These are phyloP conservation scores for Persicaria tinctoria DNA, from an alignment of 148 eudicot genomes.

Conservation along the genomic window DNA sequence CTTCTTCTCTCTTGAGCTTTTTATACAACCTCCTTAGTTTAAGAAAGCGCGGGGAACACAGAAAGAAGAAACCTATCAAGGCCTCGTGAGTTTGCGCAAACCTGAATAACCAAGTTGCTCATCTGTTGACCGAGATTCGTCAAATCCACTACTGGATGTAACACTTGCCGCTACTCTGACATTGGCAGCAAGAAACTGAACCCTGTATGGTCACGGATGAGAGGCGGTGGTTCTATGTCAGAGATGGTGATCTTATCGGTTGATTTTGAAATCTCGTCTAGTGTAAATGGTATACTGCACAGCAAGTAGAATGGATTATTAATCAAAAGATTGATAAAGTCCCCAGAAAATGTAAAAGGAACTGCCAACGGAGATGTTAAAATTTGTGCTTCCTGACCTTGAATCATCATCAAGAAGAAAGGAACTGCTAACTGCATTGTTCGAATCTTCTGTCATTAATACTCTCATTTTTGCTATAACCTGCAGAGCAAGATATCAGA, in stretches of 20 bases:
- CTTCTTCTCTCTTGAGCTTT: constrained; percentile 2
- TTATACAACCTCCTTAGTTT: not conserved
- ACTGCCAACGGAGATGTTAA: constrained; percentile 63
- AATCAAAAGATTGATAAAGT: not conserved
- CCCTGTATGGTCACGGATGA: constrained; percentile 72
- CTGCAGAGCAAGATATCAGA: constrained; percentile 22
- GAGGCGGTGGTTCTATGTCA: constrained; percentile 76
- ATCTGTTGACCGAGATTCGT: not conserved
- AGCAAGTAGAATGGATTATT: not conserved
- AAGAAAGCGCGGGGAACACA: not conserved
- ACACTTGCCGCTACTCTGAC: constrained; percentile 4
- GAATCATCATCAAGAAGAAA: constrained; percentile 88
- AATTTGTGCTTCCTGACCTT: constrained; percentile 55
- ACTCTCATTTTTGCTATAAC: constrained; percentile 80
- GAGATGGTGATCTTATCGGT: constrained; percentile 59
- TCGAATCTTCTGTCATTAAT: constrained; percentile 79
- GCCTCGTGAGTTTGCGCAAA: not conserved
- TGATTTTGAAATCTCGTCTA: constrained; percentile 73
- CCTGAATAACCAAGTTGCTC: too few species aligned
- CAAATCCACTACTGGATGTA: not conserved
- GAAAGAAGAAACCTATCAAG: not conserved
- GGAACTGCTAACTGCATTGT: constrained; percentile 73
- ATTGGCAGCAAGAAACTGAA: constrained; percentile 51
- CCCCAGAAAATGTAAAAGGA: constrained; percentile 20
- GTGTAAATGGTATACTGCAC: constrained; percentile 83